phyloP scores from a whole-genome alignment of 352 stramenopile genomes.

The Pilasporangium apinafurcum region DNA sequence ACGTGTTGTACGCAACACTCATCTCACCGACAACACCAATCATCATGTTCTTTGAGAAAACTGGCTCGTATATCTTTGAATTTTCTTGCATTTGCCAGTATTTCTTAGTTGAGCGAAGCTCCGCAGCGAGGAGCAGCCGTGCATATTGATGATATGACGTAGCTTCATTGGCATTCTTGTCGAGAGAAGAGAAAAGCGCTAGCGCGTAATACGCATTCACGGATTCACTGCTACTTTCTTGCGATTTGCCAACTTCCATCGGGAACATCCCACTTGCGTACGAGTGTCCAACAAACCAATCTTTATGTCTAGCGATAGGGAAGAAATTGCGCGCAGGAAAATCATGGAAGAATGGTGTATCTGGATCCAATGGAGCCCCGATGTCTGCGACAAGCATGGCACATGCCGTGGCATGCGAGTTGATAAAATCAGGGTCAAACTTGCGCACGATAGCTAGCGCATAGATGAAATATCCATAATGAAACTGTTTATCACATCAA shows the following conservation, averaged over 20 bases:
- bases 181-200: constrained; percentile 78
- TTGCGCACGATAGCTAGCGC: constrained; percentile 70
- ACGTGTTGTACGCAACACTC: constrained; percentile 78
- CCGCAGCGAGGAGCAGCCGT: constrained; percentile 87
- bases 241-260: constrained; percentile 92
- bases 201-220: constrained; percentile 96
- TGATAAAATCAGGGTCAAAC: constrained; percentile 68
- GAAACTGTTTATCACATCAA: constrained; percentile 66
- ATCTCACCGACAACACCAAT: constrained; percentile 74
- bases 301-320: constrained; percentile 89
- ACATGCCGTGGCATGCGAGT: constrained; percentile 36
- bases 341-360: constrained; percentile 45
- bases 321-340: constrained; percentile 60
- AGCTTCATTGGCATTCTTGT: constrained; percentile 23
- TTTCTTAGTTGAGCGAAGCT: constrained; percentile 90
- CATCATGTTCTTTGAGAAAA: constrained; percentile 75
- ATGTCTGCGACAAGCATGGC: constrained; percentile 68
- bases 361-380: constrained; percentile 34
- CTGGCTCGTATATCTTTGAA: constrained; percentile 67
- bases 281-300: constrained; percentile 95
- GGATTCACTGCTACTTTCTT: constrained; percentile 95
- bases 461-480: constrained; percentile 94
- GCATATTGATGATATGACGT: constrained; percentile 82
- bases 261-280: constrained; percentile 95
- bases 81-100: constrained; percentile 95